Evolutionary conservation across 1,139 yeast species (phyloP).

Genomic region (Nadsonia starkeyi-henricii): DNA sequence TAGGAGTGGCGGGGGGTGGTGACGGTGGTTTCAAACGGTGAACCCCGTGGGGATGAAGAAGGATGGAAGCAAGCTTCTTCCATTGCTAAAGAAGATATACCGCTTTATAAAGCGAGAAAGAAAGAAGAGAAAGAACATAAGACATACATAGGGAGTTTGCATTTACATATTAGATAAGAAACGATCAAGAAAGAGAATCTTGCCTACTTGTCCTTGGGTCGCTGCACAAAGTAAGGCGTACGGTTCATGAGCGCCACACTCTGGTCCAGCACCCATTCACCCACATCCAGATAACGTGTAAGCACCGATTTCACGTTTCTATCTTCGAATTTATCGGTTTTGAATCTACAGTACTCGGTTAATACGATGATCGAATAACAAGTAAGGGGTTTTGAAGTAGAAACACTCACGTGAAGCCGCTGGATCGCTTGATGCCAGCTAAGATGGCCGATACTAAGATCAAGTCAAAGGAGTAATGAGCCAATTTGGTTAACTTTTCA

Average conservation of each 20-base stretch:
- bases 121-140: conserved; percentile 49
- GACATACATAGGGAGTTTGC: conserved; percentile 44
- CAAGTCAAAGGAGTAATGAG: conserved; percentile 63
- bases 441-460: conserved; percentile 67
- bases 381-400: no score
- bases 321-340: conserved; percentile 25
- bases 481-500: conserved; percentile 17
- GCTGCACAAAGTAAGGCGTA: conserved; percentile 61
- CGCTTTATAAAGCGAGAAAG: no score
- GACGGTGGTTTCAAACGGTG: no score
- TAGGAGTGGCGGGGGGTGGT: no score
- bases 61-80: no score
- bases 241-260: conserved; percentile 58
- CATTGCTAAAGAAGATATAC: no score
- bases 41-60: no score
- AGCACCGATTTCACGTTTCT: conserved; percentile 46
- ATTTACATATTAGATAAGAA: conserved; percentile 8
- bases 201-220: conserved; percentile 1
- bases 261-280: conserved; percentile 73
- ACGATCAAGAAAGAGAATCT: neutral
- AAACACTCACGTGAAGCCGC: conserved; percentile 52
- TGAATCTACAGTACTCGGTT: conserved; percentile 13
- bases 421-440: conserved; percentile 80
- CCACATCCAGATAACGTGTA: conserved; percentile 58
- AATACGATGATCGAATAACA: neutral